Evolutionary conservation across 257 asterid genomes (phyloP).

Genomic region (Forsythia suspensa): DNA sequence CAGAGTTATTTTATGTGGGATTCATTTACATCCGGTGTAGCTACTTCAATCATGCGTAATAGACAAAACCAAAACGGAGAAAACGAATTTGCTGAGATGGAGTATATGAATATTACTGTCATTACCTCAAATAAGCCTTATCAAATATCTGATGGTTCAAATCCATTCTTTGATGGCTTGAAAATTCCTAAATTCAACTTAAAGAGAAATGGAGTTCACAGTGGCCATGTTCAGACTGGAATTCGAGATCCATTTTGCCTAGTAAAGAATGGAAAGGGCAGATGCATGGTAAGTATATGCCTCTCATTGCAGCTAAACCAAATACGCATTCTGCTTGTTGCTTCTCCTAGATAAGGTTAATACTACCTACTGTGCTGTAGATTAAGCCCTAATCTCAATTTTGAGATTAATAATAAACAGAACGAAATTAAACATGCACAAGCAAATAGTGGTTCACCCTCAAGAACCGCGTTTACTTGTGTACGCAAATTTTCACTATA

Average conservation of each 20-base stretch:
- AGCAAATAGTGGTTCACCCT: too few relatives aligned
- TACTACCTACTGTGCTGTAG: too few relatives aligned
- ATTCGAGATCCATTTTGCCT: conserved; percentile 75
- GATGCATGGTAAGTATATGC: conserved; percentile 59
- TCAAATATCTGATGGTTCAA: conserved; percentile 67
- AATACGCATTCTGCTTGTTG: neutral
- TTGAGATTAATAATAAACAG: too few relatives aligned
- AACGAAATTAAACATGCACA: too few relatives aligned
- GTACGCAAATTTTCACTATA: too few relatives aligned
- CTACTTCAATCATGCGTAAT: conserved; percentile 74
- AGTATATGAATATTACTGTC: conserved; percentile 76
- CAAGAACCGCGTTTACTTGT: too few relatives aligned
- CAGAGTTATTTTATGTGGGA: conserved; percentile 98
- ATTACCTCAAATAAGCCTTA: conserved; percentile 74
- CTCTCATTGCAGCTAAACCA: neutral
- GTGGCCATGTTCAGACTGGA: conserved; percentile 81
- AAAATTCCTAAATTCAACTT: conserved; percentile 51
- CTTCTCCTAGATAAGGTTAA: neutral
- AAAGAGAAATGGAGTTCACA: conserved; percentile 62
- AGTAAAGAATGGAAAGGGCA: conserved; percentile 59
- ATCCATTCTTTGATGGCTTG: conserved; percentile 62
- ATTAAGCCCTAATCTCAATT: neutral
- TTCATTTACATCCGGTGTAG: conserved; percentile 71
- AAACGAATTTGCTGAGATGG: conserved; percentile 86
- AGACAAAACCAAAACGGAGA: conserved; percentile 43